Percentiles rank a stretch among this genome's conserved stretches.
Evolutionary conservation across 352 stramenopile species (phyloP).

Genomic region (Albugo laibachii): DNA sequence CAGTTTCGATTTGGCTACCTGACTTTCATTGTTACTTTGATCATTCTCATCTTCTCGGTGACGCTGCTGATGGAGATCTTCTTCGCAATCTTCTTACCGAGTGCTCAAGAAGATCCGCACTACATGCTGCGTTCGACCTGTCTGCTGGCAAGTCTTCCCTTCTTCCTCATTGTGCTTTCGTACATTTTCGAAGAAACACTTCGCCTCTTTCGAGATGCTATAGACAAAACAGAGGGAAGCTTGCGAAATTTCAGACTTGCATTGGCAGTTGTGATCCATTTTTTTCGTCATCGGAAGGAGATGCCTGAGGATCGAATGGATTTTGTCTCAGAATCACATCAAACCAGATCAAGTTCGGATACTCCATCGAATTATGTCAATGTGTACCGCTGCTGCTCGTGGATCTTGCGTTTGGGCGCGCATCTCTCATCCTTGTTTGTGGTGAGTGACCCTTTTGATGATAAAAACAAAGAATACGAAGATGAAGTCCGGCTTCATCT

Average conservation of each 20-base stretch:
- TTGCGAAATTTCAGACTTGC: constrained; percentile 71
- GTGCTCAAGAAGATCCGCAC: constrained; percentile 38
- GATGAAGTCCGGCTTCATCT: constrained; percentile 41
- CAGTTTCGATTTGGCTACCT: constrained; percentile 79
- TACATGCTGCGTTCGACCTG: constrained; percentile 54
- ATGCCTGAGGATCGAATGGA: constrained; percentile 59
- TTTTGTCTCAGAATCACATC: not conserved
- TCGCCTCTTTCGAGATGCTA: constrained; percentile 64
- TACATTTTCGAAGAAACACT: constrained; percentile 76
- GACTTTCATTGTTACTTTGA: constrained; percentile 75
- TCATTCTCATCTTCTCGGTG: constrained; percentile 81
- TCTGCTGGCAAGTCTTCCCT: constrained; percentile 42
- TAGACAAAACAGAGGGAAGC: constrained; percentile 64
- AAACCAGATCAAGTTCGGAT: too few species aligned
- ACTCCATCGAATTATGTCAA: too few species aligned
- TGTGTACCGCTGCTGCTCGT: too few species aligned
- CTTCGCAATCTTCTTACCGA: constrained; percentile 79
- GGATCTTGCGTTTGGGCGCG: too few species aligned
- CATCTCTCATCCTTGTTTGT: constrained; percentile 10
- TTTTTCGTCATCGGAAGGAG: constrained; percentile 48
- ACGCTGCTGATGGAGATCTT: constrained; percentile 81
- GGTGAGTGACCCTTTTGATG: constrained; percentile 48
- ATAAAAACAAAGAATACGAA: constrained; percentile 53
- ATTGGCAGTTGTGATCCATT: constrained; percentile 69
- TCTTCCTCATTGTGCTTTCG: constrained; percentile 65